Evolutionary conservation across 495 filamentous ascomycete species (phyloP).

Genomic region (Elasticomyces elasticus): DNA sequence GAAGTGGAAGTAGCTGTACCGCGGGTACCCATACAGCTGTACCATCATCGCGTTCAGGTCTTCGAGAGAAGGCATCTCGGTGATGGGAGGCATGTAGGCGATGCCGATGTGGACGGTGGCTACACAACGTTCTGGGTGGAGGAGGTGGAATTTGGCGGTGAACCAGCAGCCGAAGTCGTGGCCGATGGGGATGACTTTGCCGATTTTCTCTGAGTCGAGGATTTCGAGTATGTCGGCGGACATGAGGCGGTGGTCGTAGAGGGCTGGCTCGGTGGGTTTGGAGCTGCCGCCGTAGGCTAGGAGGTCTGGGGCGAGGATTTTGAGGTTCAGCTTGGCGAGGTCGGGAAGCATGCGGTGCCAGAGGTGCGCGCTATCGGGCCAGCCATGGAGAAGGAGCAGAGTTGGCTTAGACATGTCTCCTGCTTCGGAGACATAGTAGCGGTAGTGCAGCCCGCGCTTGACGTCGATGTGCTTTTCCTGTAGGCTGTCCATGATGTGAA

Average conservation of each 20-base stretch:
- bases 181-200: constrained; percentile 15
- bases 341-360: constrained; percentile 8
- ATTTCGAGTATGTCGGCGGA: constrained; percentile 11
- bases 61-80: background rate
- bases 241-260: constrained; percentile 11
- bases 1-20: constrained; percentile 14
- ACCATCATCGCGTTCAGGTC: constrained; percentile 3
- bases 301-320: constrained; percentile 17
- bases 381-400: constrained; percentile 20
- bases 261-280: constrained; percentile 10
- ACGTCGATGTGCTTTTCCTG: constrained; percentile 10
- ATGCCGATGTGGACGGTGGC: constrained; percentile 11
- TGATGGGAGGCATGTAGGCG: constrained; percentile 7
- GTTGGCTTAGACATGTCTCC: background rate
- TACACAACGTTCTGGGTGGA: constrained; percentile 8
- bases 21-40: constrained; percentile 11
- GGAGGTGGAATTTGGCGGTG: constrained; percentile 1
- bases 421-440: constrained; percentile 8
- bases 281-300: constrained; percentile 23
- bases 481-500: constrained; percentile 6
- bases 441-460: constrained; percentile 12
- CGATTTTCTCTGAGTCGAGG: constrained; percentile 11
- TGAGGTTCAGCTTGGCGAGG: background rate
- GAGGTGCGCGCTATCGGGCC: constrained; percentile 10
- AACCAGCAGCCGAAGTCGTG: constrained; percentile 21